A percentile compares a stretch with the other conserved stretches of the same genome.
phyloP scores from a whole-genome alignment of 2,329 filamentous ascomycete species.

The Monilinia aucupariae region DNA sequence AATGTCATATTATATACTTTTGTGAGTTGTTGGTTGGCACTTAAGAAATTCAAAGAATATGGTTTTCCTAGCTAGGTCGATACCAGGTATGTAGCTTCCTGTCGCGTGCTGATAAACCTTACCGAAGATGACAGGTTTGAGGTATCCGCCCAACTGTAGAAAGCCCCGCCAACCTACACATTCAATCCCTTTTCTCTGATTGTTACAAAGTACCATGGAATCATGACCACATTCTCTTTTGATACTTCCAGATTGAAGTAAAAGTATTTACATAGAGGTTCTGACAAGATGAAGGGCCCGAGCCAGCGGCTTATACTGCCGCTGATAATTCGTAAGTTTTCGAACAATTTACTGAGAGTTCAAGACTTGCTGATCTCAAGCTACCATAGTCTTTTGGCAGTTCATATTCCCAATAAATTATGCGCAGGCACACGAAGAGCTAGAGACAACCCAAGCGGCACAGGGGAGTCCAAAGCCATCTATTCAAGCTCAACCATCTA shows the following conservation, averaged over 20 bases:
- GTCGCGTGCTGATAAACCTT: slow-evolving; percentile 16
- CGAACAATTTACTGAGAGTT: slow-evolving; percentile 6
- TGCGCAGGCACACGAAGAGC: slow-evolving; percentile 25
- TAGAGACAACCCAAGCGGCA: slow-evolving; percentile 23
- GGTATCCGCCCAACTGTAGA: slow-evolving; percentile 14
- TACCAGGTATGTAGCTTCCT: not conserved
- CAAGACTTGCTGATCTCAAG: slow-evolving; percentile 4
- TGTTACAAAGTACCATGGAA: slow-evolving; percentile 21
- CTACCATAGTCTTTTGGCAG: slow-evolving; percentile 30
- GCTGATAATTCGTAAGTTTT: slow-evolving; percentile 33
- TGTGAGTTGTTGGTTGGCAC: not conserved
- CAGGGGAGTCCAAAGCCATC: slow-evolving; percentile 30
- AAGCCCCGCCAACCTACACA: slow-evolving; percentile 22
- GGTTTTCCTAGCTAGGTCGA: slow-evolving; percentile 7
- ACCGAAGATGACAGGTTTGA: slow-evolving; percentile 30
- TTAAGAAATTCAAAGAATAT: not conserved
- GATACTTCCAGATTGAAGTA: slow-evolving; percentile 30
- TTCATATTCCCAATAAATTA: slow-evolving; percentile 22
- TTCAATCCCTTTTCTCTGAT: slow-evolving; percentile 17
- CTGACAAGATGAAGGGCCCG: slow-evolving; percentile 32
- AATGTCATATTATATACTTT: not conserved
- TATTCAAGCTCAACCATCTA: slow-evolving; percentile 26
- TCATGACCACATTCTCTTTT: slow-evolving; percentile 25
- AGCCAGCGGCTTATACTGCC: slow-evolving; percentile 30
- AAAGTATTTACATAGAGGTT: slow-evolving; percentile 21